phyloP scores from a whole-genome alignment of 148 eudicot genomes.

The Fagopyrum esculentum region DNA sequence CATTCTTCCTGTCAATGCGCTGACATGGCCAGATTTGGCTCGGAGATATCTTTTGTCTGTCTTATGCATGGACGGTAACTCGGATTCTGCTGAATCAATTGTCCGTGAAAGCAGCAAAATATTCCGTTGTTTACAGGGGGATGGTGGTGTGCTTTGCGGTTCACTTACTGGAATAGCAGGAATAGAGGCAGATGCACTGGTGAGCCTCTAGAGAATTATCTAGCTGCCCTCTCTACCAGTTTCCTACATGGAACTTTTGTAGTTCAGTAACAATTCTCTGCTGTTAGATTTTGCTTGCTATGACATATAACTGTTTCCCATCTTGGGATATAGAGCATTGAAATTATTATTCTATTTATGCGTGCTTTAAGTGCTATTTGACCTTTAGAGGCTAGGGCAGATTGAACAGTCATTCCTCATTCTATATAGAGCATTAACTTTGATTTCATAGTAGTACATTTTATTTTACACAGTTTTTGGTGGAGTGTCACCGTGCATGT shows the following conservation, averaged over 20 bases:
- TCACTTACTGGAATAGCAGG: constrained; percentile 61
- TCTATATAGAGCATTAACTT: neutral
- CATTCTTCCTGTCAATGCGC: constrained; percentile 51
- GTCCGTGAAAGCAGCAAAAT: constrained; percentile 43
- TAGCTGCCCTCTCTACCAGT: neutral
- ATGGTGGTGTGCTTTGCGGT: constrained; percentile 74
- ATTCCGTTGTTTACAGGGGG: constrained; percentile 61
- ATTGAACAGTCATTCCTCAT: neutral
- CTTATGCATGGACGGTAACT: constrained; percentile 43
- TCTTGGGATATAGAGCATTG: neutral
- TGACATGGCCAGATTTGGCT: constrained; percentile 76
- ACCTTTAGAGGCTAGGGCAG: neutral
- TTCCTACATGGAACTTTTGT: neutral
- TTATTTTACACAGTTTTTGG: neutral
- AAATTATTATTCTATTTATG: neutral
- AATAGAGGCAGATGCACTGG: constrained; percentile 73
- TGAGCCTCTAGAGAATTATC: constrained; percentile 26
- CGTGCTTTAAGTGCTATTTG: neutral
- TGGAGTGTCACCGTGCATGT: neutral
- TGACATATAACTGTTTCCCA: neutral
- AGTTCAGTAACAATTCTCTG: neutral
- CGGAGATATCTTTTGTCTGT: constrained; percentile 55
- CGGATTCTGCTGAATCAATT: constrained; percentile 35
- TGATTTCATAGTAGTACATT: neutral
- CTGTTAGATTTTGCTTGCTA: neutral